Evolutionary conservation across 495 filamentous ascomycete species (phyloP).

Genomic region (Hyaloscypha variabilis): DNA sequence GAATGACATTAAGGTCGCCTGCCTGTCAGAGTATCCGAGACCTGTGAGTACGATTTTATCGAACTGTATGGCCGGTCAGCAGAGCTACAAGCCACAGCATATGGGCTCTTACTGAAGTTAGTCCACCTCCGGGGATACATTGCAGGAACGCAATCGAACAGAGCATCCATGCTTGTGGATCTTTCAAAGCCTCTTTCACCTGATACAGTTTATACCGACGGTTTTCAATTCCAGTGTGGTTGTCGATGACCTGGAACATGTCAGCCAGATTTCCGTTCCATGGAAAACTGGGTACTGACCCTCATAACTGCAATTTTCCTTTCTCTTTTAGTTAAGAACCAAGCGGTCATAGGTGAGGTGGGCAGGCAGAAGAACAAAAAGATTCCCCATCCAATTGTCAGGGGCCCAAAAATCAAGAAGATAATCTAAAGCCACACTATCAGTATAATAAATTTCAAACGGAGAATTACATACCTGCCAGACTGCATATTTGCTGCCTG

Average conservation of each 20-base stretch:
- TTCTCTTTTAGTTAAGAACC: constrained; percentile 59
- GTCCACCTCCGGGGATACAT: constrained; percentile 12
- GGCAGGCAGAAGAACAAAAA: constrained; percentile 65
- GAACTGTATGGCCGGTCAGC: constrained; percentile 8
- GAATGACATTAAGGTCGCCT: constrained; percentile 6
- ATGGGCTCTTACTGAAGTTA: not conserved
- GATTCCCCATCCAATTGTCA: constrained; percentile 63
- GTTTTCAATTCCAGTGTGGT: constrained; percentile 71
- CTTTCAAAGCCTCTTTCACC: constrained; percentile 56
- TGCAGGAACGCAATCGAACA: constrained; percentile 25
- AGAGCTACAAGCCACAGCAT: not conserved
- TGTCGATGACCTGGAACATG: constrained; percentile 31
- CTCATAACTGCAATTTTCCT: constrained; percentile 60
- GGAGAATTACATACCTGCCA: constrained; percentile 6
- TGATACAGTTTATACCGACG: constrained; percentile 70
- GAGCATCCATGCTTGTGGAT: constrained; percentile 57
- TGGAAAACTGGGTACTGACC: constrained; percentile 45
- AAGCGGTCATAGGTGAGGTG: constrained; percentile 69
- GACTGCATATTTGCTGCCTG: constrained; percentile 5
- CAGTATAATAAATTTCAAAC: constrained; percentile 1
- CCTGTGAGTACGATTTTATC: constrained; percentile 11
- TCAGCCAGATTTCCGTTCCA: not conserved
- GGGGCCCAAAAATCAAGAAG: constrained; percentile 65
- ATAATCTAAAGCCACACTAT: constrained; percentile 35
- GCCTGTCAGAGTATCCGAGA: constrained; percentile 5